phyloP scores from a whole-genome alignment of 768 basidiomycete genomes.

The Rhodotorula diobovata region DNA sequence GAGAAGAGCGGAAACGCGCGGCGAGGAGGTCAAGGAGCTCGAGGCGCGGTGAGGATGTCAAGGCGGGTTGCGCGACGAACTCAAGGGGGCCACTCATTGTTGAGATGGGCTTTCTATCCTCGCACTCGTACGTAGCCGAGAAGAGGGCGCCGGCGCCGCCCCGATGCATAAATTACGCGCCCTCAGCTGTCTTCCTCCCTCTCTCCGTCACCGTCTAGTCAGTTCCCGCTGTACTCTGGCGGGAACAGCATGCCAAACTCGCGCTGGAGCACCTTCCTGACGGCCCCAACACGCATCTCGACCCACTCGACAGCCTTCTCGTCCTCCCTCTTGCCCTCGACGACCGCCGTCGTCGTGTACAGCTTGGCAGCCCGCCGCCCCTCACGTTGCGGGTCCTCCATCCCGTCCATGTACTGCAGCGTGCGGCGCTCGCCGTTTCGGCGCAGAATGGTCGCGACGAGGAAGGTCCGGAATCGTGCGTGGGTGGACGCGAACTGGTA shows the following conservation, averaged over 20 bases:
- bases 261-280: conserved; percentile 7
- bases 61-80: no score
- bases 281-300: conserved; percentile 1
- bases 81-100: no score
- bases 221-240: conserved; percentile 8
- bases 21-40: no score
- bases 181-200: no score
- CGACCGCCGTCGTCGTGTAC: background rate
- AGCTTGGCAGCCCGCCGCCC: conserved; percentile 13
- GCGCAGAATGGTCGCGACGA: conserved; percentile 6
- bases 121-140: no score
- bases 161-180: no score
- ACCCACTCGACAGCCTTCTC: conserved; percentile 7
- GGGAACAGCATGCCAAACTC: conserved; percentile 27
- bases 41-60: no score
- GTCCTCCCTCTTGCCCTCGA: conserved; percentile 8
- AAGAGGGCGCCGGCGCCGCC: no score
- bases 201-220: no score
- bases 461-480: conserved; percentile 9
- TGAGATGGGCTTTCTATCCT: no score
- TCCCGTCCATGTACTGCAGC: conserved; percentile 5
- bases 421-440: conserved; percentile 19
- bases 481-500: conserved; percentile 11
- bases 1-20: no score
- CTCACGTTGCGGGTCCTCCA: background rate